Percentiles rank a stretch among this genome's conserved stretches.
Evolutionary conservation across 352 stramenopile genomes (phyloP).

Genomic region (Globisporangium cederbergense): DNA sequence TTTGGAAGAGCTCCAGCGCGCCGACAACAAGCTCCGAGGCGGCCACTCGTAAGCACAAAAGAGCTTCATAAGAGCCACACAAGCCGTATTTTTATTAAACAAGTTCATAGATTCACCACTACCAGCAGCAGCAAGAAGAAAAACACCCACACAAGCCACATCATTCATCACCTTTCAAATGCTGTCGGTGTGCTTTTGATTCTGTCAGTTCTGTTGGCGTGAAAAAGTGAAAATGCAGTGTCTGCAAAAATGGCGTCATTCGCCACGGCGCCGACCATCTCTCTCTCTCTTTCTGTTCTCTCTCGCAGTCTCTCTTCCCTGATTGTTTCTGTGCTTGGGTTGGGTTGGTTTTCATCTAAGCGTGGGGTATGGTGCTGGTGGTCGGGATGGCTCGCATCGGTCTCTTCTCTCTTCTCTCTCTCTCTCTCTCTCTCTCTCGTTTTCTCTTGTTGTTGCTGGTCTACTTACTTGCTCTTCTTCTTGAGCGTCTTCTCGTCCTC

Average conservation of each 20-base stretch:
- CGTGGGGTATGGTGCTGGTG: background rate
- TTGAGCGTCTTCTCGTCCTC: slow-evolving; percentile 86
- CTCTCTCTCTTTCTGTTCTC: slow-evolving; percentile 9
- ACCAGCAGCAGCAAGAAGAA: background rate
- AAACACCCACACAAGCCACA: background rate
- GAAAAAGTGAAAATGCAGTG: slow-evolving; percentile 7
- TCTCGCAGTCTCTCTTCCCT: background rate
- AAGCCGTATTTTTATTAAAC: too few species aligned
- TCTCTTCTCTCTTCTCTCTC: background rate
- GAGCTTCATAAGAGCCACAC: background rate
- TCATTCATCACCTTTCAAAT: background rate
- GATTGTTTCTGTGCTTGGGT: background rate
- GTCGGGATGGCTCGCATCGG: background rate
- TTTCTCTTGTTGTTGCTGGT: background rate
- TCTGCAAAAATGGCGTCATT: background rate
- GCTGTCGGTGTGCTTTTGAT: background rate
- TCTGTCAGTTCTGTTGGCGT: background rate
- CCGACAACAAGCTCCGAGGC: slow-evolving; percentile 40
- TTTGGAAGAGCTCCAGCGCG: slow-evolving; percentile 65
- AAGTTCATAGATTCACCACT: slow-evolving; percentile 1
- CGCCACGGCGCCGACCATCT: background rate
- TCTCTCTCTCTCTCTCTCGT: background rate
- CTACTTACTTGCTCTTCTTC: slow-evolving; percentile 49
- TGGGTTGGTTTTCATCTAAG: slow-evolving; percentile 12
- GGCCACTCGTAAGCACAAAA: slow-evolving; percentile 6